These are phyloP conservation scores for Phytophthora pinifolia DNA, from an alignment of 352 stramenopile species.

Conservation along the genomic window DNA sequence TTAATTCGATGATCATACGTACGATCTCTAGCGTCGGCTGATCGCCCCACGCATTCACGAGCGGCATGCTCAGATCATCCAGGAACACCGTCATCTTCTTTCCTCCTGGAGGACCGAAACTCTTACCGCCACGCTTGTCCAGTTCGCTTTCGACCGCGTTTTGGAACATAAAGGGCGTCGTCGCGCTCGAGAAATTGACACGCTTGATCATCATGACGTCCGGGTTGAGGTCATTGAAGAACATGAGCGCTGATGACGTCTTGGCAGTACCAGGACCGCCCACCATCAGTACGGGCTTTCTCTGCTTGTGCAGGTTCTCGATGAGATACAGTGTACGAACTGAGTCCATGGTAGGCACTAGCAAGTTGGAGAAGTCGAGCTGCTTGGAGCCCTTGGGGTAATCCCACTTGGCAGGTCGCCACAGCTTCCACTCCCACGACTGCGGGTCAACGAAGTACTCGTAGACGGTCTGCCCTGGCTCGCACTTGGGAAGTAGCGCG, in stretches of 20 bases:
- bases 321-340: constrained; percentile 94
- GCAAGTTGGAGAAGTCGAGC: constrained; percentile 97
- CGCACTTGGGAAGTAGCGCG: constrained; percentile 90
- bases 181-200: constrained; percentile 98
- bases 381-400: constrained; percentile 93
- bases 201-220: constrained; percentile 96
- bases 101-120: constrained; percentile 96
- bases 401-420: constrained; percentile 94
- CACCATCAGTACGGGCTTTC: constrained; percentile 94
- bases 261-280: constrained; percentile 97
- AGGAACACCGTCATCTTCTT: constrained; percentile 99
- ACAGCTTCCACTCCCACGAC: constrained; percentile 95
- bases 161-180: constrained; percentile 98
- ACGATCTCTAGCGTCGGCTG: constrained; percentile 98
- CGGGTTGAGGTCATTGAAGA: constrained; percentile 94
- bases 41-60: constrained; percentile 99
- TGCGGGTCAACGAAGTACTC: constrained; percentile 93
- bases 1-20: constrained; percentile 96
- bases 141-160: constrained; percentile 97
- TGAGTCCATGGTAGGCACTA: constrained; percentile 98
- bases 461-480: constrained; percentile 89
- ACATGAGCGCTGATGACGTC: constrained; percentile 98
- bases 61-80: constrained; percentile 97
- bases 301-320: constrained; percentile 93
- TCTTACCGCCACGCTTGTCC: constrained; percentile 98